Evolutionary conservation across 805 yeast genomes (phyloP).

Genomic region (Wickerhamomyces canadensis): DNA sequence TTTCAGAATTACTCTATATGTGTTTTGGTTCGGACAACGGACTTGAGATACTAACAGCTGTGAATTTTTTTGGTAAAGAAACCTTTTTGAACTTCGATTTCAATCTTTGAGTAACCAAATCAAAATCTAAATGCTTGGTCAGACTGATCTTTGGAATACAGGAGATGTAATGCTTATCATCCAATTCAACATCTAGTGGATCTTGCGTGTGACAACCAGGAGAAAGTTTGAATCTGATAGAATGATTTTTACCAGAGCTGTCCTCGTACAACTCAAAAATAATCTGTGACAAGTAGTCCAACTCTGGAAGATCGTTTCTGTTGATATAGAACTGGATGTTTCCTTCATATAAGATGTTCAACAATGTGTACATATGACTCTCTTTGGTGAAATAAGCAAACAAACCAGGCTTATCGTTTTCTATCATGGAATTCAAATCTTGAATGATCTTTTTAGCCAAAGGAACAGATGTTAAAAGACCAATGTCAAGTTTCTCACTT

Average conservation of each 20-base stretch:
- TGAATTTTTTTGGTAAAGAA: conserved; percentile 82
- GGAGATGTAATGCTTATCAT: conserved; percentile 93
- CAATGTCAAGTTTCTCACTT: conserved; percentile 92
- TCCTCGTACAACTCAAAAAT: conserved; percentile 92
- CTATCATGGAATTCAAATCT: conserved; percentile 77
- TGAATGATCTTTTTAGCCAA: conserved; percentile 79
- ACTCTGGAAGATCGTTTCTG: conserved; percentile 91
- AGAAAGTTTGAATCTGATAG: conserved; percentile 84
- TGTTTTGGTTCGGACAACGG: conserved; percentile 35
- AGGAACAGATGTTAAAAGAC: conserved; percentile 89
- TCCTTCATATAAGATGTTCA: conserved; percentile 87
- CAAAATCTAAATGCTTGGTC: conserved; percentile 91
- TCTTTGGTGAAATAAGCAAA: conserved; percentile 94
- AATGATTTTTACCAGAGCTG: conserved; percentile 70
- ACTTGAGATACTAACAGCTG: conserved; percentile 82
- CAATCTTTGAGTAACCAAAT: conserved; percentile 75
- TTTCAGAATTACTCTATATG: too few species aligned
- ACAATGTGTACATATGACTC: conserved; percentile 88
- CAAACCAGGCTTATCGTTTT: conserved; percentile 74
- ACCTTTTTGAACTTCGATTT: conserved; percentile 82
- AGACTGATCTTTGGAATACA: conserved; percentile 88
- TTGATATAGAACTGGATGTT: conserved; percentile 94
- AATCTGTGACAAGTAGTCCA: conserved; percentile 92
- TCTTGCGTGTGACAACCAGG: conserved; percentile 99
- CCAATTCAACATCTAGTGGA: conserved; percentile 94